Evolutionary conservation across 768 basidiomycete genomes (phyloP), one percentile per base, ranked within the genome.

Genomic region (Agaricus sinodeliciosus): DNA sequence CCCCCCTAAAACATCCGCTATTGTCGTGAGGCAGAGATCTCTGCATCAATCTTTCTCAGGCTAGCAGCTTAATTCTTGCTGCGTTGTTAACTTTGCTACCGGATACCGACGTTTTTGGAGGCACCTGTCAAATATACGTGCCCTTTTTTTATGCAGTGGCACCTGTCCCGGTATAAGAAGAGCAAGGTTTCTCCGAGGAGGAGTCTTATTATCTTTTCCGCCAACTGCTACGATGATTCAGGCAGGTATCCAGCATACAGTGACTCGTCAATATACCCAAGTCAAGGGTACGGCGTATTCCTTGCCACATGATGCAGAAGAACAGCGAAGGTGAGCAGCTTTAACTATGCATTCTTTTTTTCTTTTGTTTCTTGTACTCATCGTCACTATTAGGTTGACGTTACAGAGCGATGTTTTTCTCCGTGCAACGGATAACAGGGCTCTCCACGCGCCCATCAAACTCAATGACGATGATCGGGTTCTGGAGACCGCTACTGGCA

Each of bases 221-320:
- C 31, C 31, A 7, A 3, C 11, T 8, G 11, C 31, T 31, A 31
- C 31, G 2, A 31, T 31, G 31, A 31, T 31, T 5, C 22, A 22
- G 3, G 22, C 22, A 22, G 31, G 31, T 11, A 31, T 31, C 31
- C 31, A 31, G 11, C 31, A 31, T 11, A 31, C 7, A 31, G 31
- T 31, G 11, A 31, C 31, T 31, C 31, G 31, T 8, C 31, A 31
- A 5, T 31, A 31, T 31, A 31, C 31, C 31, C 7, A 31, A 31
- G 31, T 31, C 11, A 31, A 31, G 31, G 31, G 42, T n/a, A 44
- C 50, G 1, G 43, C 42, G n/a, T 51, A 51, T 28, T 44, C 35
- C 9, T 34, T 51, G 16, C 50, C 50, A 16, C 50, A 51, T 34
- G 50, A 51, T 12, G 50, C 43, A 26, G 43, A 37, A 16, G 50